Percentiles rank a stretch among this genome's conserved stretches.
phyloP scores from a whole-genome alignment of 495 filamentous ascomycete genomes.

The Trichoderma reesei region DNA sequence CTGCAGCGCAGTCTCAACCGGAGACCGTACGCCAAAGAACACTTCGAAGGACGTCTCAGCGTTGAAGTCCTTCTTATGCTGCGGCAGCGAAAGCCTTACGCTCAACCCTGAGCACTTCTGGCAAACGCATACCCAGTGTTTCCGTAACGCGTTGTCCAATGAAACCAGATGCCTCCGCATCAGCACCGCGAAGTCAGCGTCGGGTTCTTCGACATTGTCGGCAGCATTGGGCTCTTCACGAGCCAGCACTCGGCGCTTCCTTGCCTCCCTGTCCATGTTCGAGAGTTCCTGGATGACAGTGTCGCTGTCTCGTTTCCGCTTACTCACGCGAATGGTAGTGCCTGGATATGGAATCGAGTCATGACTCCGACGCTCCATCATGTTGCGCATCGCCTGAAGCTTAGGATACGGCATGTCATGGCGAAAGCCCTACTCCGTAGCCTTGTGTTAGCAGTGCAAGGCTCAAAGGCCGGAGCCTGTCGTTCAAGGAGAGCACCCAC shows the following conservation, averaged over 20 bases:
- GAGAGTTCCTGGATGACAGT: conserved; percentile 20
- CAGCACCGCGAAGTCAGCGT: conserved; percentile 21
- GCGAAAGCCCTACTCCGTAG: neutral
- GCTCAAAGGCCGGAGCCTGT: neutral
- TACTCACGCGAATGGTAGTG: conserved; percentile 19
- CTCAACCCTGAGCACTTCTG: conserved; percentile 26
- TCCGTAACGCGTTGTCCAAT: conserved; percentile 22
- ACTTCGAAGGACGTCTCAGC: conserved; percentile 19
- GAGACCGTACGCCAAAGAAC: conserved; percentile 22
- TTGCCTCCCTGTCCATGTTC: conserved; percentile 19
- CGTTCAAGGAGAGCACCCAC: neutral
- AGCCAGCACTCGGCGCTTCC: conserved; percentile 24
- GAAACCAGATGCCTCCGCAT: conserved; percentile 23
- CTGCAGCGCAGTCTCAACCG: conserved; percentile 20
- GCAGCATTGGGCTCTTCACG: conserved; percentile 20
- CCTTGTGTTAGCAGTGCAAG: conserved; percentile 16
- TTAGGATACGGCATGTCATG: neutral
- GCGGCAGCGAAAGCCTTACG: conserved; percentile 22
- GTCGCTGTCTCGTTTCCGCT: conserved; percentile 22
- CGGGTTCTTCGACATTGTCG: conserved; percentile 16
- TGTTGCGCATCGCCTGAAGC: neutral
- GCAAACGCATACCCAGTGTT: conserved; percentile 23
- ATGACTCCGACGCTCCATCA: neutral
- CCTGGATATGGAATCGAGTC: conserved; percentile 15
- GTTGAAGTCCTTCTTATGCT: conserved; percentile 14